Percentiles rank a stretch among this genome's conserved stretches.
phyloP scores from a whole-genome alignment of 768 basidiomycete genomes.

The Boletellus ananiceps region DNA sequence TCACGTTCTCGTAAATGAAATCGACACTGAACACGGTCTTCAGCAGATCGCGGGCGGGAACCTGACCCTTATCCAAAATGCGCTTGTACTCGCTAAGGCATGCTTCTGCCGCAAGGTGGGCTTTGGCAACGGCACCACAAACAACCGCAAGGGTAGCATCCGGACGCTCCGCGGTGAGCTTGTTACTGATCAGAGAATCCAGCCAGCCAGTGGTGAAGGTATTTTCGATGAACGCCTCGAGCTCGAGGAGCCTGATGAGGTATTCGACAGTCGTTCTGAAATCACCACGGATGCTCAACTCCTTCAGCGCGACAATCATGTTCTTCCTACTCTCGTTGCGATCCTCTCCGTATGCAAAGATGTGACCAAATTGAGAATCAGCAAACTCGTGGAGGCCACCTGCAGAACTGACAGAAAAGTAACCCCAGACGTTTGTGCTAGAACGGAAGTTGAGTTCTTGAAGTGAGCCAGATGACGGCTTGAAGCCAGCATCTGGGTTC shows the following conservation, averaged over 20 bases:
- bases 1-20: slow-evolving; percentile 94
- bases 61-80: slow-evolving; percentile 96
- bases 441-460: slow-evolving; percentile 99
- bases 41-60: slow-evolving; percentile 88
- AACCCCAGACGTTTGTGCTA: slow-evolving; percentile 99
- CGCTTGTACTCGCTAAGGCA: slow-evolving; percentile 93
- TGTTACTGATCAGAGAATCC: slow-evolving; percentile 94
- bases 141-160: slow-evolving; percentile 90
- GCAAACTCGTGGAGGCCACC: slow-evolving; percentile 99
- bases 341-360: slow-evolving; percentile 98
- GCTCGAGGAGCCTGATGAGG: slow-evolving; percentile 94
- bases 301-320: slow-evolving; percentile 98
- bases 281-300: slow-evolving; percentile 96
- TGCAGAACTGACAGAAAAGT: slow-evolving; percentile 94
- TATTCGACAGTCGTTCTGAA: slow-evolving; percentile 99
- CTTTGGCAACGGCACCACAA: slow-evolving; percentile 94
- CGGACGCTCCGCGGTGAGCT: slow-evolving; percentile 95
- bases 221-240: slow-evolving; percentile 95
- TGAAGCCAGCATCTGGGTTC: slow-evolving; percentile 99
- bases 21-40: slow-evolving; percentile 96
- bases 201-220: slow-evolving; percentile 99
- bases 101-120: slow-evolving; percentile 82
- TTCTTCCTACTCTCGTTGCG: slow-evolving; percentile 94
- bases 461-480: slow-evolving; percentile 93
- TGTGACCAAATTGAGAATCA: slow-evolving; percentile 98